These are phyloP conservation scores for Penicillium argentinense DNA, from an alignment of 495 filamentous ascomycete genomes.

Conservation along the genomic window DNA sequence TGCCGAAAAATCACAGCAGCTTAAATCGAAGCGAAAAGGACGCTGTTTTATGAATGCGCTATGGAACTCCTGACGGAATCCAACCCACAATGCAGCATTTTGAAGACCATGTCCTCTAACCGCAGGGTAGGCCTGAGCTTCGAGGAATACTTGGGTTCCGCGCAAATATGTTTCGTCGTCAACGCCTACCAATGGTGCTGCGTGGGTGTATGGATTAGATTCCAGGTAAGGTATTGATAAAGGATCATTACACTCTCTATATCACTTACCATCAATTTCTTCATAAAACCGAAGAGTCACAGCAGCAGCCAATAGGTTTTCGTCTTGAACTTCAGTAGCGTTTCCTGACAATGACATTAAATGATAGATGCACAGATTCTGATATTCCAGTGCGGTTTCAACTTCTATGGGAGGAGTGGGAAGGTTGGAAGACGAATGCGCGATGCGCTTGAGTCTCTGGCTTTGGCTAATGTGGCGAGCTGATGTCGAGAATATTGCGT, in stretches of 20 bases:
- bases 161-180: conserved; percentile 10
- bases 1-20: conserved; percentile 7
- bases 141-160: conserved; percentile 12
- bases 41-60: conserved; percentile 33
- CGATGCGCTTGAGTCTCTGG: not conserved
- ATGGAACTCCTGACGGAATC: conserved; percentile 32
- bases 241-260: too few species aligned
- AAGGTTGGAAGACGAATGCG: not conserved
- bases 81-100: conserved; percentile 32
- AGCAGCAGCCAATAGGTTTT: conserved; percentile 26
- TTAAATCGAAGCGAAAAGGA: conserved; percentile 17
- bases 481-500: conserved; percentile 11
- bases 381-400: conserved; percentile 20
- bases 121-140: conserved; percentile 7
- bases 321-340: conserved; percentile 16
- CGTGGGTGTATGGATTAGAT: not conserved
- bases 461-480: conserved; percentile 14
- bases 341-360: conserved; percentile 14
- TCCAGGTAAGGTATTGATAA: too few species aligned
- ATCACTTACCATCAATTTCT: conserved; percentile 25
- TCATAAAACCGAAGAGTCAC: conserved; percentile 33
- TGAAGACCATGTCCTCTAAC: conserved; percentile 18
- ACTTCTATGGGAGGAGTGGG: not conserved
- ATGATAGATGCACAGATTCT: conserved; percentile 23
- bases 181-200: conserved; percentile 7